Conservation (phyloP, 768 basidiomycete genomes). For the Tulasnella sp. region DNA sequence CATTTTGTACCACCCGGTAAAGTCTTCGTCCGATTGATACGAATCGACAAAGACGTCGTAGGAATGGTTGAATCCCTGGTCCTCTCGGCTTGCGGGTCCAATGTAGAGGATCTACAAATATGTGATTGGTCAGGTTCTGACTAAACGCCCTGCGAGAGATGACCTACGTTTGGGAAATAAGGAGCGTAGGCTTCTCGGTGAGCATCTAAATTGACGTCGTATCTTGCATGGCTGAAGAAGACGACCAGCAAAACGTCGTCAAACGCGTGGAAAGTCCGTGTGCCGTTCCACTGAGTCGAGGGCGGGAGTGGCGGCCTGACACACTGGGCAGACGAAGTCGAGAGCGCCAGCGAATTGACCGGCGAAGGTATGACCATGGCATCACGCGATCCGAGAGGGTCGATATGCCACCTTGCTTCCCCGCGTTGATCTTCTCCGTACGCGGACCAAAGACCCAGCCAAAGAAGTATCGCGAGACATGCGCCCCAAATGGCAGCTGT, state of each 20-base stretch:
- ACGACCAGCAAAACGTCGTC: constrained; percentile 45
- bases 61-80: constrained; percentile 46
- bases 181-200: constrained; percentile 46
- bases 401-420: not conserved
- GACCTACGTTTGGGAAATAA: constrained; percentile 50
- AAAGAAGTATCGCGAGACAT: not conserved
- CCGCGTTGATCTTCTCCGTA: not conserved
- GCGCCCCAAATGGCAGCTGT: not conserved
- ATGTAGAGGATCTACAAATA: constrained; percentile 44
- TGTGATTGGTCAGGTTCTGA: not conserved
- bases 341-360: not conserved
- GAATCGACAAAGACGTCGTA: constrained; percentile 51
- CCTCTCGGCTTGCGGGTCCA: constrained; percentile 47
- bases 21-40: constrained; percentile 46
- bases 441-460: not conserved
- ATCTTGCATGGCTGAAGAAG: constrained; percentile 51
- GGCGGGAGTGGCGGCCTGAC: not conserved
- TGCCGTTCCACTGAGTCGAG: not conserved
- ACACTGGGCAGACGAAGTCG: not conserved
- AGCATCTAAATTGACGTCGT: constrained; percentile 46
- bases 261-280: constrained; percentile 36
- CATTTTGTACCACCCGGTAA: constrained; percentile 35
- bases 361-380: constrained; percentile 3
- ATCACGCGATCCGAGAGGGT: not conserved
- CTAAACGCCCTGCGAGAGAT: too few species aligned